Evolutionary conservation across 306 rosid genomes (phyloP).

Genomic region (Gillenia trifoliata): DNA sequence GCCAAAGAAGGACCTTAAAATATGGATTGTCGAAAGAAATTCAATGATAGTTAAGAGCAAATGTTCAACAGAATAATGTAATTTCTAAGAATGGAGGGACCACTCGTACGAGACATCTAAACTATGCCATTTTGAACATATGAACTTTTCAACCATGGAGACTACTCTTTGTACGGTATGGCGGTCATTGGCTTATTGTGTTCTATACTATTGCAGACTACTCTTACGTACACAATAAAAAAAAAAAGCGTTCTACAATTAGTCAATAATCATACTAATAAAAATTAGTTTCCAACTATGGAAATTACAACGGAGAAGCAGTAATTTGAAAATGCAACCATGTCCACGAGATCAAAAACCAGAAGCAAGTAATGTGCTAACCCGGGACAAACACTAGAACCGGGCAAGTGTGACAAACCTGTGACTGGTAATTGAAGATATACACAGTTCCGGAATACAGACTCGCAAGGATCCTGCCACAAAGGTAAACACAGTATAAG

Average conservation of each 20-base stretch:
- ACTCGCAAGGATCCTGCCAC: constrained; percentile 89
- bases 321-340: background rate
- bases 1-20: background rate
- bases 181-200: background rate
- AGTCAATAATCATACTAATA: background rate
- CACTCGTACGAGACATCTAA: background rate
- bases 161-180: background rate
- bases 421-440: constrained; percentile 94
- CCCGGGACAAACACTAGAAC: background rate
- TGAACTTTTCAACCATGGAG: no score
- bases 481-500: background rate
- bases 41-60: background rate
- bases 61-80: background rate
- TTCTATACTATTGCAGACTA: background rate
- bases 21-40: background rate
- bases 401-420: constrained; percentile 38
- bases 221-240: background rate
- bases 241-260: background rate
- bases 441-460: constrained; percentile 93
- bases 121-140: background rate
- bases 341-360: background rate
- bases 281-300: background rate
- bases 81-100: background rate
- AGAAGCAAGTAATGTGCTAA: background rate
- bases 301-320: background rate